Base-by-base conservation (phyloP, 2,329 filamentous ascomycete species). In the Fusarium camptoceras region DNA sequence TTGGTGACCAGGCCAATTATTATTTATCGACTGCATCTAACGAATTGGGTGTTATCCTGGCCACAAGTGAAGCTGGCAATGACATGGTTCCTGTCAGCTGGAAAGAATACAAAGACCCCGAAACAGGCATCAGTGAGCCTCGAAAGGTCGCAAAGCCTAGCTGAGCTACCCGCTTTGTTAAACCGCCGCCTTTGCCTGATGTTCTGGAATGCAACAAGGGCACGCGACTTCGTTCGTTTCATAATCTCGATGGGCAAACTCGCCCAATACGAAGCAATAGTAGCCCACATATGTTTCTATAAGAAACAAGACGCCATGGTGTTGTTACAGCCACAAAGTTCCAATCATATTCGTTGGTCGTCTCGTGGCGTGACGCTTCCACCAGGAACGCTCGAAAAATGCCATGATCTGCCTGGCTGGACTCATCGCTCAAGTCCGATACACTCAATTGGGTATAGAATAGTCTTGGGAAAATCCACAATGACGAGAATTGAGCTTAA, bases 111-210 rank as follows among this genome's bases (percentile, higher is more conserved):
- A 88, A 88, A 76, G 95, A 98, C 83, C 89, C 90, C 1, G 89
- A 91, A 76, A 97, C 91, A 9, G 94, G 94, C 5, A 77, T 84
- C 47, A 89, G 85, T 72, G 96, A 98, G 86, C 82, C 83, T 71
- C 90, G 96, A 79, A 99, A 99, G 84, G 96, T 98, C 63, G 96
- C 96, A 22, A 96, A 97, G 82, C 96, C 96, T 27, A 92, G 92
- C 76, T 96, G 87, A 92, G 62, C 55, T 24, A 42, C 42, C 44
- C 31, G 42, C 49, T 20, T 61, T 48, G 57, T 60, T 57, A 55
- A 41, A 61, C 50, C 41, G 44, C 53, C 47, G 64, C 30, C 44
- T 51, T 46, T 47, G 8, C 12, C 47, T 50, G 54, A 47, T n/a
- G 56, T 39, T 22, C n/a, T 71, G 64, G 68, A 73, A 75, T 73